phyloP scores from a whole-genome alignment of 306 rosid species.

The Canavalia ensiformis region DNA sequence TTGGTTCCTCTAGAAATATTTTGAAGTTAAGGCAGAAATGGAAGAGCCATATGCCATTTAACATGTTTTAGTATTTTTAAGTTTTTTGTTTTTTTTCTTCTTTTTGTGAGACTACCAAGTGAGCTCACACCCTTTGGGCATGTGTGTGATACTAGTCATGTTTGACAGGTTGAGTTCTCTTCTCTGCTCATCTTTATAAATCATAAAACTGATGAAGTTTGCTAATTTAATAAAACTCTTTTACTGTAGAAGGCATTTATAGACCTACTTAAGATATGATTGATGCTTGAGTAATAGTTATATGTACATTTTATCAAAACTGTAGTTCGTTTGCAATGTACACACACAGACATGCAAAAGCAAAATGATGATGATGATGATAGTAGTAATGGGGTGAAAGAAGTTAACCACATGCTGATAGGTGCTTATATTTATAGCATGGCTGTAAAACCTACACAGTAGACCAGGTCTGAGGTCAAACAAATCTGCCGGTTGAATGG shows the following conservation, averaged over 20 bases:
- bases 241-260: conserved; percentile 35
- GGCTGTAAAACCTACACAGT: neutral
- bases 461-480: conserved; percentile 14
- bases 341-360: neutral
- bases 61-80: neutral
- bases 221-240: conserved; percentile 12
- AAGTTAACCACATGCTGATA: conserved; percentile 27
- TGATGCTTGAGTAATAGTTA: conserved; percentile 31
- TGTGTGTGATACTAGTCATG: conserved; percentile 14
- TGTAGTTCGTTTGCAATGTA: conserved; percentile 8
- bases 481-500: conserved; percentile 8
- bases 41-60: conserved; percentile 20
- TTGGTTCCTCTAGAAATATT: conserved; percentile 33
- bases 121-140: conserved; percentile 14
- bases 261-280: conserved; percentile 5
- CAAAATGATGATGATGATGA: conserved; percentile 1
- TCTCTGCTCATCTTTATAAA: conserved; percentile 20
- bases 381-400: conserved; percentile 20
- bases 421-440: conserved; percentile 3
- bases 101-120: neutral
- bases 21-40: neutral
- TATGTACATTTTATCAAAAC: neutral
- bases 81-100: neutral
- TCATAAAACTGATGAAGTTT: conserved; percentile 5
- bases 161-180: conserved; percentile 26